Evolutionary conservation across 345 rosid species (phyloP).

Genomic region (Salix brachista): DNA sequence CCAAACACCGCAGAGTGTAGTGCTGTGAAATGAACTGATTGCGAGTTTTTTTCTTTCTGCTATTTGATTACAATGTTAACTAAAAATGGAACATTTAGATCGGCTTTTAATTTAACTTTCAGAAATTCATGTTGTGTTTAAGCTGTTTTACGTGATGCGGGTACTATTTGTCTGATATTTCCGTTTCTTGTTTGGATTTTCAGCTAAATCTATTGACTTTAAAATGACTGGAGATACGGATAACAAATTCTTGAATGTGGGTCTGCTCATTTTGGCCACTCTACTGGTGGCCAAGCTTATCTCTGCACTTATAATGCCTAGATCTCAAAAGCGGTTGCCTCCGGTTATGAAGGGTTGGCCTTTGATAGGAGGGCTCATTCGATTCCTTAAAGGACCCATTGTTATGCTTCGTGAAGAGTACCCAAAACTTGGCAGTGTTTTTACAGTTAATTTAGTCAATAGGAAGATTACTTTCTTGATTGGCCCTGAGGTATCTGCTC

Average conservation of each 20-base stretch:
- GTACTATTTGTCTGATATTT: background rate
- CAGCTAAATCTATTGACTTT: conserved; percentile 1
- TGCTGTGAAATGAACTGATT: no score
- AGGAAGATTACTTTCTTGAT: conserved; percentile 87
- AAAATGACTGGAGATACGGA: conserved; percentile 39
- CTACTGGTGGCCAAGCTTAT: conserved; percentile 69
- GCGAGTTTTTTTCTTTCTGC: no score
- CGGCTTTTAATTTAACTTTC: background rate
- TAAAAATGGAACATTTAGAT: background rate
- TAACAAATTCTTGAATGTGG: conserved; percentile 54
- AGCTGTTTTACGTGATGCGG: background rate
- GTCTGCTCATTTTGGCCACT: conserved; percentile 61
- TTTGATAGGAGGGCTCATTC: conserved; percentile 61
- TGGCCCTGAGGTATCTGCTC: conserved; percentile 97
- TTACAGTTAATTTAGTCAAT: conserved; percentile 63
- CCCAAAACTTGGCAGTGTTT: conserved; percentile 83
- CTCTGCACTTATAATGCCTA: conserved; percentile 47
- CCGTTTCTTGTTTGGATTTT: conserved; percentile 1
- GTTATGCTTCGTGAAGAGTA: conserved; percentile 83
- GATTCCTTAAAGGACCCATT: conserved; percentile 77
- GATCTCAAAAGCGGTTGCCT: conserved; percentile 70
- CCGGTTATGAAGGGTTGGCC: conserved; percentile 66
- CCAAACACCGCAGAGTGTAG: no score
- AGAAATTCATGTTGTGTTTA: background rate
- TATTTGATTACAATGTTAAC: background rate